Evolutionary conservation across 768 basidiomycete genomes (phyloP).

Genomic region (Mycena olivaceomarginata): DNA sequence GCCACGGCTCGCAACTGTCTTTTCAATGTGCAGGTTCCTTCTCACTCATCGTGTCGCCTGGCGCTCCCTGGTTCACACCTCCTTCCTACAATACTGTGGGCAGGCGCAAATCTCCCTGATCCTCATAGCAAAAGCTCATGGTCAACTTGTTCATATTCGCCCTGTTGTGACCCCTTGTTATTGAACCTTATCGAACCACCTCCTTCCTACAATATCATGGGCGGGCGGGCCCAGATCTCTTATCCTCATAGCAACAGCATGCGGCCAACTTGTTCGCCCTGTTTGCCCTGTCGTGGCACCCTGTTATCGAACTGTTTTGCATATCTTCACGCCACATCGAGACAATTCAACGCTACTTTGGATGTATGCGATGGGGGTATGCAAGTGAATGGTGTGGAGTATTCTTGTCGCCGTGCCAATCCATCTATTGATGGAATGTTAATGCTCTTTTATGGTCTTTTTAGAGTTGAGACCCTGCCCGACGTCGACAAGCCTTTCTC

Average conservation of each 20-base stretch:
- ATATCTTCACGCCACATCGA: not conserved
- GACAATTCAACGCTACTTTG: not conserved
- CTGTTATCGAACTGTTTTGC: not conserved
- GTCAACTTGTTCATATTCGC: too few relatives aligned
- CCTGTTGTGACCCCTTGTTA: too few relatives aligned
- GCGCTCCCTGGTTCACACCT: not conserved
- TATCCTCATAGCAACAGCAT: not conserved
- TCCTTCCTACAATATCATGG: too few relatives aligned
- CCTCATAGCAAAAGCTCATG: not conserved
- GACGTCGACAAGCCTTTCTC: not conserved
- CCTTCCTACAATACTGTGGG: not conserved
- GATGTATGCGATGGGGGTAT: not conserved
- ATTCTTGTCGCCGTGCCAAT: not conserved
- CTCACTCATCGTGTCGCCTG: slow-evolving; percentile 1
- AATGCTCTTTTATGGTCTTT: not conserved
- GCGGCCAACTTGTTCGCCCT: not conserved
- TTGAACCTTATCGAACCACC: too few relatives aligned
- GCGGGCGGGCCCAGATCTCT: too few relatives aligned
- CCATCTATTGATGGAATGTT: not conserved
- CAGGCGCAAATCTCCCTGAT: not conserved
- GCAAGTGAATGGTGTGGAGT: not conserved
- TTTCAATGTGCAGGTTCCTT: too few relatives aligned
- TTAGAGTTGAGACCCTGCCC: not conserved
- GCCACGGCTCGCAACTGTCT: too few relatives aligned
- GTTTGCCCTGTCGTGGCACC: not conserved